These are phyloP conservation scores for Quillaja saponaria DNA, from an alignment of 306 rosid genomes.

Conservation along the genomic window DNA sequence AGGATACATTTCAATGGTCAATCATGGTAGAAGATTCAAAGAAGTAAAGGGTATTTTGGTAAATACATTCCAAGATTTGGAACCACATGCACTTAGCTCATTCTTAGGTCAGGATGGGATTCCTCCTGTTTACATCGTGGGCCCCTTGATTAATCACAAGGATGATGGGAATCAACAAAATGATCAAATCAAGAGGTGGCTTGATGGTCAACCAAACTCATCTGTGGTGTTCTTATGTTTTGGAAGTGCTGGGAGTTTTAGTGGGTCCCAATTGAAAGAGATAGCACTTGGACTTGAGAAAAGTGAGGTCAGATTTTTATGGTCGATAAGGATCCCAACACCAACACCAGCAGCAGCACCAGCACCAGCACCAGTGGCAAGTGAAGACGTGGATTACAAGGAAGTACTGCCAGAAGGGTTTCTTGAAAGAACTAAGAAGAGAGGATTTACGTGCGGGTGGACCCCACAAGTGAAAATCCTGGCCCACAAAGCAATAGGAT, in stretches of 20 bases:
- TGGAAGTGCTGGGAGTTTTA: conserved; percentile 38
- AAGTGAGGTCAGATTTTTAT: conserved; percentile 20
- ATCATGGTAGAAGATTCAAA: conserved; percentile 15
- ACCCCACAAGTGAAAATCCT: conserved; percentile 31
- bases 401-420: conserved; percentile 21
- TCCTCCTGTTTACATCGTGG: conserved; percentile 40
- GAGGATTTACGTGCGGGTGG: conserved; percentile 33
- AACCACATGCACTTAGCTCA: conserved; percentile 36
- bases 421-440: not conserved
- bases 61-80: conserved; percentile 32
- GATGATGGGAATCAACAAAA: not conserved
- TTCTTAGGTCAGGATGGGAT: not conserved
- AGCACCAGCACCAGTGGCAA: not conserved
- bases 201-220: conserved; percentile 37
- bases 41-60: conserved; percentile 36
- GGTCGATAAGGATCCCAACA: not conserved
- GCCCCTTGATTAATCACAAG: conserved; percentile 31
- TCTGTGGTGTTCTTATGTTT: conserved; percentile 52
- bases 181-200: conserved; percentile 37
- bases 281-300: conserved; percentile 40
- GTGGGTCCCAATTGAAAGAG: conserved; percentile 35
- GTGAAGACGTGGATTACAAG: not conserved
- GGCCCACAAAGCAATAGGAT: conserved; percentile 18
- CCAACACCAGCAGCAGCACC: too few species aligned
- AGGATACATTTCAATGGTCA: not conserved